Conservation (phyloP, 257 asterid genomes). For the Solanum sejunctum region DNA sequence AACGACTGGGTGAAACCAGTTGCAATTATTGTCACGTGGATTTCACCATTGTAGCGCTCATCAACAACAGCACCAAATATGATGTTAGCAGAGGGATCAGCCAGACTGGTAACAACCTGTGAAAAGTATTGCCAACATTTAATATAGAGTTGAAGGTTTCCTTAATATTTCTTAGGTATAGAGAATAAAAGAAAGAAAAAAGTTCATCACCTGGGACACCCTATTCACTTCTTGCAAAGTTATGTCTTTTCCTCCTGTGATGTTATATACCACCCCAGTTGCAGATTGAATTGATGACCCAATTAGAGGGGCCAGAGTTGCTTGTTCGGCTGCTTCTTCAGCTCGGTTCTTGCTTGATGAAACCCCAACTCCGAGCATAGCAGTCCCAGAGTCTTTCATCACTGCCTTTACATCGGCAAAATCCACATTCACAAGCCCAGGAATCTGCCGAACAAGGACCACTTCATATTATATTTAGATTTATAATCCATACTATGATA, state of each 20-base stretch:
- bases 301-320: slow-evolving; percentile 89
- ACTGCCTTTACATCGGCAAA: slow-evolving; percentile 98
- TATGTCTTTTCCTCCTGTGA: slow-evolving; percentile 96
- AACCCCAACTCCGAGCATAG: slow-evolving; percentile 99
- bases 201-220: slow-evolving; percentile 74
- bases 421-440: slow-evolving; percentile 96
- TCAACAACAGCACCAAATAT: slow-evolving; percentile 99
- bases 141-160: background rate
- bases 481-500: background rate
- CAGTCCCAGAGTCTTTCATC: slow-evolving; percentile 98
- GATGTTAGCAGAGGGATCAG: slow-evolving; percentile 94
- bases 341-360: slow-evolving; percentile 98
- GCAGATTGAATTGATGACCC: slow-evolving; percentile 98
- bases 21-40: slow-evolving; percentile 91
- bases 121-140: background rate
- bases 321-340: slow-evolving; percentile 99
- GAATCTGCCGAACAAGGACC: slow-evolving; percentile 50
- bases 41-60: slow-evolving; percentile 84
- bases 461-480: background rate
- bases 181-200: background rate
- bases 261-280: slow-evolving; percentile 93
- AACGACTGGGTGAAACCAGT: slow-evolving; percentile 89
- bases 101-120: slow-evolving; percentile 96
- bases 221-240: slow-evolving; percentile 93
- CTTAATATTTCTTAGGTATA: background rate